phyloP scores from a whole-genome alignment of 139 green algal genomes.

The Closterium sp. region DNA sequence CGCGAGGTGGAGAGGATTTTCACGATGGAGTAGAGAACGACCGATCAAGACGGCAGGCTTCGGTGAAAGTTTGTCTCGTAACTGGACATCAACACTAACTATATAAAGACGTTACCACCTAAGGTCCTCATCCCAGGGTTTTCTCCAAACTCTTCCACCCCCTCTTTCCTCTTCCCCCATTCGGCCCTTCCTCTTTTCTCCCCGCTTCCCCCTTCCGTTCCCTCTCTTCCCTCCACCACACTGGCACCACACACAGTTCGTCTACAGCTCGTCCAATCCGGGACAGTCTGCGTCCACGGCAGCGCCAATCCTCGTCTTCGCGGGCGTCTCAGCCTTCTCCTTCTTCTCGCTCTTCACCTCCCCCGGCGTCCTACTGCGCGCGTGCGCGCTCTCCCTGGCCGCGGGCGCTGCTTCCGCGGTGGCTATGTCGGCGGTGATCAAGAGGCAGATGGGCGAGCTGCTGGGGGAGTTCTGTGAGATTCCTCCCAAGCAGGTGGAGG shows the following conservation, averaged over 20 bases:
- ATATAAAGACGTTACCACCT: no score
- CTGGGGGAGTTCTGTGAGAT: constrained; percentile 22
- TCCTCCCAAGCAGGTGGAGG: constrained; percentile 58
- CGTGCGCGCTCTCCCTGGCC: background rate
- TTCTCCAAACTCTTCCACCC: no score
- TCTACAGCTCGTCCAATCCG: constrained; percentile 22
- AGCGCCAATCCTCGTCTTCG: constrained; percentile 32
- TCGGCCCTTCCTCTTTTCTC: background rate
- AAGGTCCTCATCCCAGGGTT: no score
- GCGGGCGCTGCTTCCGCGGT: background rate
- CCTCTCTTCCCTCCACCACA: background rate
- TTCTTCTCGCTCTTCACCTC: constrained; percentile 11
- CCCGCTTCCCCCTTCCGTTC: background rate
- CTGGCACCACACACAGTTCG: background rate
- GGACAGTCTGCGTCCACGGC: constrained; percentile 6
- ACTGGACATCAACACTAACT: no score
- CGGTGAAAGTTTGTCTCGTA: no score
- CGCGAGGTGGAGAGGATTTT: no score
- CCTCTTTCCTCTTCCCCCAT: background rate
- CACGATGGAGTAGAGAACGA: background rate
- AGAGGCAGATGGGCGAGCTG: constrained; percentile 26
- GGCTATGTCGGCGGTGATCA: background rate
- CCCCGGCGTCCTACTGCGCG: background rate
- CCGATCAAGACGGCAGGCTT: background rate
- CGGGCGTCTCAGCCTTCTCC: background rate